Conservation (phyloP, 441 rosid species). For the Eruca vesicaria region DNA sequence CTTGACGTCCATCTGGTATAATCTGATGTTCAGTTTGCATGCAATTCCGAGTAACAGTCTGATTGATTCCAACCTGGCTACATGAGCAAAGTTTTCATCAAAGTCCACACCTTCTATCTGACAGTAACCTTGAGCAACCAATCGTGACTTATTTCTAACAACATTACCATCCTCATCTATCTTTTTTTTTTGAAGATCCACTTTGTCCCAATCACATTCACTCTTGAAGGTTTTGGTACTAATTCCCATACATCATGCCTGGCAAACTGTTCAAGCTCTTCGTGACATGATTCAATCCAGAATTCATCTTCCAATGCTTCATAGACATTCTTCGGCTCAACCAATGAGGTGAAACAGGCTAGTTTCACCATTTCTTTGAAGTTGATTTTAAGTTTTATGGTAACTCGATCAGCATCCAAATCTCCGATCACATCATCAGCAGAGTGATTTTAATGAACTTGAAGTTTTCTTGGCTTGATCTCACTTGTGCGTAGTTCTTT, state of each 20-base stretch:
- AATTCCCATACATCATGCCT: neutral
- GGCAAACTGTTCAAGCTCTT: neutral
- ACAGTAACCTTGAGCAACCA: too few species aligned
- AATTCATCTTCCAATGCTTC: too few species aligned
- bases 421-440: neutral
- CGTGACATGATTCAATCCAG: neutral
- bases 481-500: too few species aligned
- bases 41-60: too few species aligned
- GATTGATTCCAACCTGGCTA: too few species aligned
- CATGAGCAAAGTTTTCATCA: too few species aligned
- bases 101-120: too few species aligned
- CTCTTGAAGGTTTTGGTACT: too few species aligned
- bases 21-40: too few species aligned
- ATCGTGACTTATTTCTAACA: too few species aligned
- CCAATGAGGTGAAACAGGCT: neutral
- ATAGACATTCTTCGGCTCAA: neutral
- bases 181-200: neutral
- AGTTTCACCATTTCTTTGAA: neutral
- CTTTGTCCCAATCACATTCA: too few species aligned
- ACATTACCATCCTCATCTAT: neutral
- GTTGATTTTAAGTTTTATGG: rapidly evolving
- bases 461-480: too few species aligned
- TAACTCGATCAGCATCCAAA: neutral
- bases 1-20: neutral
- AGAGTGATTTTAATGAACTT: neutral